A percentile compares a stretch with the other conserved stretches of the same genome.
These are phyloP conservation scores for Saccharum officinarum DNA, from an alignment of 176 grass and related monocot genomes.

Conservation along the genomic window DNA sequence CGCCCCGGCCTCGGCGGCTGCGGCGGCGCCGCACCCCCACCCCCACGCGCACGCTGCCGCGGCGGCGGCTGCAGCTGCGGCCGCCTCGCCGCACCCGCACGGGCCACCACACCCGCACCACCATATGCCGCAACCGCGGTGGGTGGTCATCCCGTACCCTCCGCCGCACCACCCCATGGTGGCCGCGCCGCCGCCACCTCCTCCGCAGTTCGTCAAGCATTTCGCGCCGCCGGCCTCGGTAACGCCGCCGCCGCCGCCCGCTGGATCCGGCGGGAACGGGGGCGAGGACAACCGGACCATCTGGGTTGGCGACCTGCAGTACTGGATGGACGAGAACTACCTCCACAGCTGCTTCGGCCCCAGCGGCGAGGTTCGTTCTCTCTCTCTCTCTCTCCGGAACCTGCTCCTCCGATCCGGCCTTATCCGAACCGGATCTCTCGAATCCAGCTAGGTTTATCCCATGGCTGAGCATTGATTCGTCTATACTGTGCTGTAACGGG, in stretches of 20 bases:
- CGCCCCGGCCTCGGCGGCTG: slow-evolving; percentile 19
- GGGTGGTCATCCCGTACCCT: slow-evolving; percentile 60
- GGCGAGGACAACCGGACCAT: slow-evolving; percentile 63
- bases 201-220: slow-evolving; percentile 49
- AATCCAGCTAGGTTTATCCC: slow-evolving; percentile 3
- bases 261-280: slow-evolving; percentile 43
- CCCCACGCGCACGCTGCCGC: slow-evolving; percentile 11
- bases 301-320: slow-evolving; percentile 67
- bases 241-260: slow-evolving; percentile 45
- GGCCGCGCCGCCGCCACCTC: slow-evolving; percentile 43
- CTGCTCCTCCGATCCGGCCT: slow-evolving; percentile 32
- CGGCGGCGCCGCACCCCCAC: slow-evolving; percentile 5
- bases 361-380: slow-evolving; percentile 46
- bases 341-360: slow-evolving; percentile 64
- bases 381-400: neutral
- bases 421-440: slow-evolving; percentile 44
- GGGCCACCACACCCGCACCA: slow-evolving; percentile 38
- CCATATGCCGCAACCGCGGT: slow-evolving; percentile 61
- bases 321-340: slow-evolving; percentile 67
- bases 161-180: slow-evolving; percentile 51
- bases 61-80: neutral
- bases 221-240: slow-evolving; percentile 43
- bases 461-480: neutral
- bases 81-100: slow-evolving; percentile 28
- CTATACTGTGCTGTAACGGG: neutral